Percentiles rank a stretch among this genome's conserved stretches.
These are phyloP conservation scores for Nannochloropsis salina DNA, from an alignment of 108 stramenopile species.

Conservation along the genomic window DNA sequence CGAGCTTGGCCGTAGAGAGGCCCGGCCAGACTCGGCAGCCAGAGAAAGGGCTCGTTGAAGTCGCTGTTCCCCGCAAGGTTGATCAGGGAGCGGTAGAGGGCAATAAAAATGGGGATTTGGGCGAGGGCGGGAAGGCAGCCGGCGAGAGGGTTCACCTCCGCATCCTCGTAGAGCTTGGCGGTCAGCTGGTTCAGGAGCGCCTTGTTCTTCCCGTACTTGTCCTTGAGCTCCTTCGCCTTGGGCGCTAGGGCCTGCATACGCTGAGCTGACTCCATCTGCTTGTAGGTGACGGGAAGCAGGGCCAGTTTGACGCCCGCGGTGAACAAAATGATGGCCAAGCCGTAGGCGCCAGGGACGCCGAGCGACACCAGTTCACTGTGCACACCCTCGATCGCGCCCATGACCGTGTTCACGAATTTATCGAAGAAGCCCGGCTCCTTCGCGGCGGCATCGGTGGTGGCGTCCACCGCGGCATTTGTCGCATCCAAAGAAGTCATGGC, in stretches of 20 bases:
- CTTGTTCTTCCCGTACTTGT: slow-evolving; percentile 66
- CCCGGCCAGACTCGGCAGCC: slow-evolving; percentile 79
- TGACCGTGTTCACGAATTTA: neutral
- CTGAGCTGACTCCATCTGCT: slow-evolving; percentile 74
- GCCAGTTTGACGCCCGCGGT: slow-evolving; percentile 77
- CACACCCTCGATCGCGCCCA: neutral
- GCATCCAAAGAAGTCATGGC: neutral
- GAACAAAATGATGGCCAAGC: slow-evolving; percentile 73
- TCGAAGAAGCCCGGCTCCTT: slow-evolving; percentile 5
- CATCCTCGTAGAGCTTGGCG: slow-evolving; percentile 54
- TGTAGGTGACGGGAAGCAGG: slow-evolving; percentile 75
- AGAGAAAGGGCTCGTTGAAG: slow-evolving; percentile 81
- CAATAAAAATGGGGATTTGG: slow-evolving; percentile 88
- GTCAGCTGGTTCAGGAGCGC: slow-evolving; percentile 1
- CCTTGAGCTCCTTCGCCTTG: slow-evolving; percentile 68
- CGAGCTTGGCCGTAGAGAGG: slow-evolving; percentile 78
- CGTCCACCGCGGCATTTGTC: neutral
- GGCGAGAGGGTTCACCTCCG: slow-evolving; percentile 86
- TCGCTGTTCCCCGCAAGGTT: slow-evolving; percentile 69
- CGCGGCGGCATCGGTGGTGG: neutral
- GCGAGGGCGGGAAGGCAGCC: slow-evolving; percentile 76
- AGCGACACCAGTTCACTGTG: neutral
- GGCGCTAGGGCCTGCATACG: slow-evolving; percentile 58
- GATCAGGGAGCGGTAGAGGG: slow-evolving; percentile 77
- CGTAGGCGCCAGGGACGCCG: slow-evolving; percentile 59